A percentile compares a stretch with the other conserved stretches of the same genome.
phyloP scores from a whole-genome alignment of 257 asterid genomes.

The Eustoma russellianum region DNA sequence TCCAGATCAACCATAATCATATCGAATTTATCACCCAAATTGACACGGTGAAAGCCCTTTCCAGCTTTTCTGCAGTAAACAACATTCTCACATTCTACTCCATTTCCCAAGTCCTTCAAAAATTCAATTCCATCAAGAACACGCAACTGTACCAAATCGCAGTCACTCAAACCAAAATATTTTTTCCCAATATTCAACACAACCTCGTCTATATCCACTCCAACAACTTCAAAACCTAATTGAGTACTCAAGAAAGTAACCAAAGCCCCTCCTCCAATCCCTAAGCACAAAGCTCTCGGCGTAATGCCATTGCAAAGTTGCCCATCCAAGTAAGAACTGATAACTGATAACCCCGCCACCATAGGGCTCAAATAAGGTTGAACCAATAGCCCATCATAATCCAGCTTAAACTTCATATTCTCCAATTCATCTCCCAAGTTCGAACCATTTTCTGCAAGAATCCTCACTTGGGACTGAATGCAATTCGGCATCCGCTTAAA shows the following conservation, averaged over 20 bases:
- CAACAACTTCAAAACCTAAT: slow-evolving; percentile 56
- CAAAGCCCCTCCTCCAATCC: slow-evolving; percentile 93
- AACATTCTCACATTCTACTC: slow-evolving; percentile 1
- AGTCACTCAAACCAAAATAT: slow-evolving; percentile 44
- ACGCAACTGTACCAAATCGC: slow-evolving; percentile 28
- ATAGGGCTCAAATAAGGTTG: slow-evolving; percentile 78
- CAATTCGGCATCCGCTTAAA: slow-evolving; percentile 85
- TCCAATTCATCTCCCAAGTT: slow-evolving; percentile 22
- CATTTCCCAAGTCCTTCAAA: slow-evolving; percentile 28
- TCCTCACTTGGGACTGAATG: slow-evolving; percentile 62
- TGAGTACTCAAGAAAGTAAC: slow-evolving; percentile 41
- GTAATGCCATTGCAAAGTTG: slow-evolving; percentile 22
- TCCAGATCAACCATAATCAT: slow-evolving; percentile 88
- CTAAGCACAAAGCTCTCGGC: slow-evolving; percentile 68
- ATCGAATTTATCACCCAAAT: slow-evolving; percentile 32
- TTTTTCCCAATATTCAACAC: slow-evolving; percentile 47
- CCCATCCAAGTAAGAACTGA: slow-evolving; percentile 32
- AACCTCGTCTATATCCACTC: slow-evolving; percentile 59
- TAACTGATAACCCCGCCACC: slow-evolving; percentile 63
- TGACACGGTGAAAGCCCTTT: background rate
- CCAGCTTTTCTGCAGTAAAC: background rate
- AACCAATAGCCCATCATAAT: slow-evolving; percentile 35
- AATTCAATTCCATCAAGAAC: slow-evolving; percentile 53
- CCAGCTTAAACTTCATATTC: slow-evolving; percentile 38
- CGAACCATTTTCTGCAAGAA: slow-evolving; percentile 22